These are phyloP conservation scores for Candida patagonica DNA, from an alignment of 805 yeast genomes.

Conservation along the genomic window DNA sequence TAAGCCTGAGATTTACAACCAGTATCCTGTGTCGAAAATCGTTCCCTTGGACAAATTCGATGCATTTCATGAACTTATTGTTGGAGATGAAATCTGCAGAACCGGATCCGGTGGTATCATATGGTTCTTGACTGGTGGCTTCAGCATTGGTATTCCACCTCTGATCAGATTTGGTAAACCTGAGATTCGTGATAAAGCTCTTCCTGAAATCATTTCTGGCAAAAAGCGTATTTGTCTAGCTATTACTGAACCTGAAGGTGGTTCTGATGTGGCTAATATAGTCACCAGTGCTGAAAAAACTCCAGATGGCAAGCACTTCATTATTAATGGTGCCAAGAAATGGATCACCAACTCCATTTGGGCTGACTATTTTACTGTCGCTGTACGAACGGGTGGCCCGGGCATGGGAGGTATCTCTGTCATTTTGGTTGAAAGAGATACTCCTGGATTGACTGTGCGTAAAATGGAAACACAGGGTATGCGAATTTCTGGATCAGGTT, in stretches of 20 bases:
- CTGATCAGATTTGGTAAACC: slow-evolving; percentile 27
- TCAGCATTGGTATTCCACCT: slow-evolving; percentile 34
- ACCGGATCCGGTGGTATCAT: slow-evolving; percentile 34
- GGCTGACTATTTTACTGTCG: slow-evolving; percentile 35
- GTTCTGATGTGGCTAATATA: slow-evolving; percentile 35
- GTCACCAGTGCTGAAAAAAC: slow-evolving; percentile 31
- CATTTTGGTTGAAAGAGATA: slow-evolving; percentile 29
- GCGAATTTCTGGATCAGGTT: slow-evolving; percentile 34
- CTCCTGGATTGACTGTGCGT: slow-evolving; percentile 30
- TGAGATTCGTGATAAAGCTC: slow-evolving; percentile 27
- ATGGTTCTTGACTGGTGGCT: slow-evolving; percentile 35
- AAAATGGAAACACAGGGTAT: slow-evolving; percentile 34
- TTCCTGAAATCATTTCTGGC: slow-evolving; percentile 31
- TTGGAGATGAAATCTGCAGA: slow-evolving; percentile 31
- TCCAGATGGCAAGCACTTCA: slow-evolving; percentile 32
- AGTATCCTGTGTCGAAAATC: slow-evolving; percentile 23
- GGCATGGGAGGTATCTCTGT: slow-evolving; percentile 34
- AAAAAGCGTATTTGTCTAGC: slow-evolving; percentile 32
- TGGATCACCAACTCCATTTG: slow-evolving; percentile 39
- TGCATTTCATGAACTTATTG: slow-evolving; percentile 31
- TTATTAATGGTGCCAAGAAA: slow-evolving; percentile 35
- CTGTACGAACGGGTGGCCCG: slow-evolving; percentile 35
- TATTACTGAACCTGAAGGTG: slow-evolving; percentile 38
- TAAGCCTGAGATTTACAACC: slow-evolving; percentile 31
- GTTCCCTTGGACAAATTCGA: slow-evolving; percentile 33